Evolutionary conservation across 108 stramenopile genomes (phyloP).

Genomic region (Cyclostephanos tholiformis): DNA sequence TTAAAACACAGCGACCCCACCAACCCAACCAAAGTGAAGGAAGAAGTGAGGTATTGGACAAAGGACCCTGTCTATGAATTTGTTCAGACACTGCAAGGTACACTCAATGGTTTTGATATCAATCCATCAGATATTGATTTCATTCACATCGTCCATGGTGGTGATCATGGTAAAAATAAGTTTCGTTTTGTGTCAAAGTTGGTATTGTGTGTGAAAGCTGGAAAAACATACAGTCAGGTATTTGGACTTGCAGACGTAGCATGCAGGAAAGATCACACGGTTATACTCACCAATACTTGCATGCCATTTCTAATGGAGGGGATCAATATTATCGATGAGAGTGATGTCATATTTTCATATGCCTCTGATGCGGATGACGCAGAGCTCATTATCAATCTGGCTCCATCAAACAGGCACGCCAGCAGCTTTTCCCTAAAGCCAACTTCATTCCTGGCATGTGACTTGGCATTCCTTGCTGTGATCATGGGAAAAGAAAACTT

Average conservation of each 20-base stretch:
- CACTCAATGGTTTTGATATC: neutral
- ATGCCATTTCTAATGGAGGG: too few species aligned
- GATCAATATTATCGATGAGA: neutral
- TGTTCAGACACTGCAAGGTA: neutral
- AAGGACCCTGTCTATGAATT: neutral
- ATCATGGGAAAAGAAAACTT: conserved; percentile 12
- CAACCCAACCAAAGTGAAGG: neutral
- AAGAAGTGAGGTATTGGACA: neutral
- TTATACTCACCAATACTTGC: neutral
- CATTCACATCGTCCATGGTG: conserved; percentile 13
- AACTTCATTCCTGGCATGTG: too few species aligned
- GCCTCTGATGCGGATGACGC: neutral
- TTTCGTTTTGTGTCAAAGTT: conserved; percentile 10
- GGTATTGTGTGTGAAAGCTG: neutral
- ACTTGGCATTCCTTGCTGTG: too few species aligned
- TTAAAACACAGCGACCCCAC: neutral
- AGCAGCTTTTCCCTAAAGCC: too few species aligned
- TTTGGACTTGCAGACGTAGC: conserved; percentile 1
- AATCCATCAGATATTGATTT: conserved; percentile 4
- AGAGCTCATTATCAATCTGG: neutral
- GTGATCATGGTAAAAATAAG: conserved; percentile 22
- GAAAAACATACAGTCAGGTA: neutral
- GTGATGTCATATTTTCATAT: neutral
- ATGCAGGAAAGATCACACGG: neutral
- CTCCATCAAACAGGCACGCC: neutral